Evolutionary conservation across 768 basidiomycete genomes (phyloP), one percentile per base, ranked within the genome.

Genomic region (Plicaturopsis crispa): DNA sequence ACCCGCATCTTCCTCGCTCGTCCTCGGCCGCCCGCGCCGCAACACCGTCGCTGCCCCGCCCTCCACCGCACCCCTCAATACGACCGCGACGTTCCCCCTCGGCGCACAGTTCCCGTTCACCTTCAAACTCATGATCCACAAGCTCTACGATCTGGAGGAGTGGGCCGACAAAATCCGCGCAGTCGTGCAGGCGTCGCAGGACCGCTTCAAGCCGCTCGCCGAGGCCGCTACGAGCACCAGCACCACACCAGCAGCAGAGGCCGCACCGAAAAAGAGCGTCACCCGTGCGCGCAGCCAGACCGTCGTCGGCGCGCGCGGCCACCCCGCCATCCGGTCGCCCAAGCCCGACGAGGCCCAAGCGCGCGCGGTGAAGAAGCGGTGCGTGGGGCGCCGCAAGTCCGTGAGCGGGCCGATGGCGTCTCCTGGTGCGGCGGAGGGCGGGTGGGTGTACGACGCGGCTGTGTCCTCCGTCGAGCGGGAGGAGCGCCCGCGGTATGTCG

Each of bases 111-210:
- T 72, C 47, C 65, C 65, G 13, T 82, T 82, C 58, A 80, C 73
- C 23, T 82, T 81, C 65, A 74, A 71, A 48, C 63, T 75, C 48
- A 81, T 79, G 76, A 53, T 80, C 40, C 75, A 82, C 60, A 73
- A 77, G 52, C 61, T 81, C 8, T 82, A 82, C 54, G 63, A 70
- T 17, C 34, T 72, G 38, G 72, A 74, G 16, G 77, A 79, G 38
- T 82, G 78, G 75, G 65, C 59, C 1, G 60, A 62, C 45, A 75
- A 72, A 52, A 70, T 79, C 37, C 71, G 69, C 51, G 65, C 66
- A 17, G 65, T 70, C 16, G 49, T 80, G 51, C 67, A 73, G 50
- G 60, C 54, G 39, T 79, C 78, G 31, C 68, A 70, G 54, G 65
- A 59, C 26, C 69, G 72, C 41, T 81, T 70, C 57, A 77, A 72